Base-by-base conservation (phyloP, 208 protist genomes). In the Crithidia sp. region DNA sequence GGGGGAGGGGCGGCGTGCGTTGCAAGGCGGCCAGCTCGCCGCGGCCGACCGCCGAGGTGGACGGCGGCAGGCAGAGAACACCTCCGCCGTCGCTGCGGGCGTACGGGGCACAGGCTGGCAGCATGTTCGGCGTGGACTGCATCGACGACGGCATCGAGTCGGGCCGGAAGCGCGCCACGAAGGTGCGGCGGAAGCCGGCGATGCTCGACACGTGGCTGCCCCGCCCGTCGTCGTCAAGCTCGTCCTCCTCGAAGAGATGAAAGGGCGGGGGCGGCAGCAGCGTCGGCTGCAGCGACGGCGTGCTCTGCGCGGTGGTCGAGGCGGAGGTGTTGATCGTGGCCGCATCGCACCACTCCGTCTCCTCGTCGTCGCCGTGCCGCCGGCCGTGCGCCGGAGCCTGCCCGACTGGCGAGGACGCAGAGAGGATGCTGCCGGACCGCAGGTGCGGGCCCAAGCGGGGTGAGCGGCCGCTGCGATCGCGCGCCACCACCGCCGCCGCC, bases 81-180 rank as follows among this genome's bases (percentile, higher is more conserved):
- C 61, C 74, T 2, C 74, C 74, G 39, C 70, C 70, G 59, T 74
- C 74, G 67, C 74, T 79, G 61, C 74, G 67, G 53, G 67, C 66
- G 74, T 68, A 74, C 36, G 67, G 45, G 45, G n/a, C 36, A 40
- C 50, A 67, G 50, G 66, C 37, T 37, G 74, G 74, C 52, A 74
- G 60, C 74, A 79, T 79, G 67, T 69, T 79, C 39, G 74, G 74
- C 54, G 74, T 79, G 14, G 67, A 63, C 37, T 79, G 74, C 44
- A 70, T 55, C 49, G 74, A 79, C 12, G 67, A 59, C 19, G 67
- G 74, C 60, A 74, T 41, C 17, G 74, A 79, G 58, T 79, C 74
- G 7, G 74, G 67, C 36, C 66, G 74, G 39, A 68, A 63, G 53
- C 74, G 74, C 40, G 59, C 74, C 45, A 58, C 62, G 61, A 50